Base-by-base conservation (phyloP, 2,329 filamentous ascomycete species). In the Parasarocladium wereldwijsianum region DNA sequence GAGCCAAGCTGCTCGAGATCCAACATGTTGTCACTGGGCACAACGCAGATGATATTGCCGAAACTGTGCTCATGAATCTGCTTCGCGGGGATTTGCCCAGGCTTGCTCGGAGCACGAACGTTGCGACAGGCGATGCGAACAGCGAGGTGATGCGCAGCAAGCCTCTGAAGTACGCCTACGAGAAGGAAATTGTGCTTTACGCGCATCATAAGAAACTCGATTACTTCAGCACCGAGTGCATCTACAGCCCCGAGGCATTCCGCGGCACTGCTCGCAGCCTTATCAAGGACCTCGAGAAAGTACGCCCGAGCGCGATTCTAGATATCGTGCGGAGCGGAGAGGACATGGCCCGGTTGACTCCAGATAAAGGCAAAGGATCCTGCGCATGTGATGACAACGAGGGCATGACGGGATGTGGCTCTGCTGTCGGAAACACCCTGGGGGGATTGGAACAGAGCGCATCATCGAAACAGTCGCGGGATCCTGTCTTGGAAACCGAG, bases 161-260 rank as follows among this genome's bases (percentile, higher is more conserved):
- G 56, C 90, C 90, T 10, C 65, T 98, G 26, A 96, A 98, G 53
- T 98, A 96, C 51, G 86, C 87, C 2, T 98, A 96, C 49, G 90
- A 98, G 51, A 98, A 98, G 58, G 90, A 98, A 50, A 98, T 98
- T 41, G 90, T 98, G 12, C 65, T 98, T 5, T 98, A 98, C 49
- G 90, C 90, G 5, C 83, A 96, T 49, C 85, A 98, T 60, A 93
- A 90, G 55, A 86, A 86, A 52, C 64, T 98, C 38, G 86, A 96
- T 50, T 98, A 98, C 56, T 98, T 98, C 56, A 93, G 77, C 45
- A 98, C 90, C 0, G 90, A 98, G 56, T 98, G 90, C 61, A 85
- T 98, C 36, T 98, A 98, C 60, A 93, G 84, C 32, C 90, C 90
- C 0, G 90, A 98, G 54, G 90, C 90, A 3, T 98, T 98, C 49